phyloP scores from a whole-genome alignment of 2,329 filamentous ascomycete species.

The Colletotrichum falcatum region DNA sequence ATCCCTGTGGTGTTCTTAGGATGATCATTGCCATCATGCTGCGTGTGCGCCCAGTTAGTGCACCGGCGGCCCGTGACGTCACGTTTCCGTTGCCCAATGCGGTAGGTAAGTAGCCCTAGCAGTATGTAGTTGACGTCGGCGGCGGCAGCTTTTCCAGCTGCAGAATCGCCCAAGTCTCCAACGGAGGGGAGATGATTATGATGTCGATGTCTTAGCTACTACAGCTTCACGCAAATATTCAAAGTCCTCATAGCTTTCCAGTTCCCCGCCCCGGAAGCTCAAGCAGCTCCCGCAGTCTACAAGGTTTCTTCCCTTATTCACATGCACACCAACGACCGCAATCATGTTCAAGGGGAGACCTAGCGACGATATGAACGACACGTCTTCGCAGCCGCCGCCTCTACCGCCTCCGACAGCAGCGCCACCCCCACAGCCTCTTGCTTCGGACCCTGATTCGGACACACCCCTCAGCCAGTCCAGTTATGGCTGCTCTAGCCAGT shows the following conservation, averaged over 20 bases:
- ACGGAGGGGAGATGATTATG: background rate
- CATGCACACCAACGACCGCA: background rate
- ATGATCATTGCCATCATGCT: slow-evolving; percentile 21
- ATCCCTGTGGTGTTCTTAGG: slow-evolving; percentile 30
- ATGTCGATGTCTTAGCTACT: slow-evolving; percentile 22
- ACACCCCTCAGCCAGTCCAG: slow-evolving; percentile 18
- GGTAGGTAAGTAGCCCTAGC: slow-evolving; percentile 5
- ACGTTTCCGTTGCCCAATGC: slow-evolving; percentile 21
- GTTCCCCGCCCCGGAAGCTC: background rate
- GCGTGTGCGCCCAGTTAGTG: slow-evolving; percentile 10
- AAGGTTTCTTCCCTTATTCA: background rate
- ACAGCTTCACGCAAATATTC: background rate
- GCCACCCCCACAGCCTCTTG: background rate
- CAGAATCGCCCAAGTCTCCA: background rate
- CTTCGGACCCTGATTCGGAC: background rate
- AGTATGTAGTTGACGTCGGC: slow-evolving; percentile 36
- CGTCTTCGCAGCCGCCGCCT: slow-evolving; percentile 12
- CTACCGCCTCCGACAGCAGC: background rate
- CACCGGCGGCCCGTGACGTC: slow-evolving; percentile 30
- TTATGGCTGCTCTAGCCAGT: slow-evolving; percentile 32
- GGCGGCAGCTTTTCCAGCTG: slow-evolving; percentile 24
- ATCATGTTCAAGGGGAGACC: slow-evolving; percentile 35
- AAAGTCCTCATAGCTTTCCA: slow-evolving; percentile 8
- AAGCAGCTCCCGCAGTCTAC: background rate
- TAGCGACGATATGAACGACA: slow-evolving; percentile 19